Evolutionary conservation across 2,329 filamentous ascomycete genomes (phyloP), one percentile per base, ranked within the genome.

Genomic region (Trichoderma sp.): DNA sequence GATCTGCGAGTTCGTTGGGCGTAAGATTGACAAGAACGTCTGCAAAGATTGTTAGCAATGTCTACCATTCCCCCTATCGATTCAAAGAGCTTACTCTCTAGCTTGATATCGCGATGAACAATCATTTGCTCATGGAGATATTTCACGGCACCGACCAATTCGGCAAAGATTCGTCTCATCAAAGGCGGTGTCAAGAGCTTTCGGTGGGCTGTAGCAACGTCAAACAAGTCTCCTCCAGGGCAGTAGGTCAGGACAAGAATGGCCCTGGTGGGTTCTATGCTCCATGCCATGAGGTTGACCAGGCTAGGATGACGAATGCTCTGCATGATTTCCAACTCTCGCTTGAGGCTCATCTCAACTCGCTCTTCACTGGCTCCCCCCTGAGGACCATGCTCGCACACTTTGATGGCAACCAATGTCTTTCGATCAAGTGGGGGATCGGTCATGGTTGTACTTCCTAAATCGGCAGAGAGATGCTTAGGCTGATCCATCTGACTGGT

Each of bases 71-170:
- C 7, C 28, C 14, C 24, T 4, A 8, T n/a, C 11, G 60, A 6
- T 14, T 6, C 43, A 65, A 34, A 24, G 62, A 43, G 86, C 91
- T 83, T 87, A 96, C 93, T 88, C 86, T 99, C 96, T 72, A 99
- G 90, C 83, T 99, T 99, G 82, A 99, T 97, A 81, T 99, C 96
- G 73, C 96, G 90, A 80, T 99, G 96, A 69, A 98, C 95, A 79
- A 99, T 97, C 76, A 89, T 91, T 77, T 93, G 86, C 69, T 89
- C 85, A 81, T 99, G 96, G 63, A 99, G 85, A 83, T 98, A 98
- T 72, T 87, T 88, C 43, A 97, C 91, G 0, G 95, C 96, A 73
- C 89, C 91, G 28, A 98, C 91, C 74, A 98, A 82, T 81, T 99
- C 96, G 15, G 95, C 88, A 81, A 98, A 98, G 71, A 98, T 94